phyloP scores from a whole-genome alignment of 768 basidiomycete species.

The Kwoniella shandongensis region DNA sequence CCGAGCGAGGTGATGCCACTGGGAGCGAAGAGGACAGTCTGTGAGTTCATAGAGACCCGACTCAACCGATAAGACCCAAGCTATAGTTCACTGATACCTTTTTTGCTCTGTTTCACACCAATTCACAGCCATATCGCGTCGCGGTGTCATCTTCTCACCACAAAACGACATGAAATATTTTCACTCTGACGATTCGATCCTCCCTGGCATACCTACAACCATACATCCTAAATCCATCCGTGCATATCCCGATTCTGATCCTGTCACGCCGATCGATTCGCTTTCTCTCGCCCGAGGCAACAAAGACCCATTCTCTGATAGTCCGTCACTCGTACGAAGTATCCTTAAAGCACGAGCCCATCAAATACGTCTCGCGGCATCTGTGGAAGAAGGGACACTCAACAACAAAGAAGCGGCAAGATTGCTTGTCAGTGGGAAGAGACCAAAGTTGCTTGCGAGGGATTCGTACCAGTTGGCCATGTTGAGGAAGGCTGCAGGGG shows the following conservation, averaged over 20 bases:
- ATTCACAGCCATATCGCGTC: constrained; percentile 14
- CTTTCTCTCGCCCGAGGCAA: constrained; percentile 13
- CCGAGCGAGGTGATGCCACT: constrained; percentile 26
- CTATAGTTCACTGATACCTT: neutral
- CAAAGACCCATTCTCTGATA: constrained; percentile 20
- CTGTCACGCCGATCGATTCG: constrained; percentile 15
- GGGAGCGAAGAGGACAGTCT: constrained; percentile 27
- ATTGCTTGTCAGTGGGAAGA: constrained; percentile 33
- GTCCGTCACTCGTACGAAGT: constrained; percentile 14
- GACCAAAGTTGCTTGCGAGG: constrained; percentile 35
- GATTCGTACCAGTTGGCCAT: constrained; percentile 44
- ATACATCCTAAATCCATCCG: constrained; percentile 31
- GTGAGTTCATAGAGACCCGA: constrained; percentile 20
- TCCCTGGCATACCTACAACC: constrained; percentile 12
- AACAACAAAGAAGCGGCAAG: constrained; percentile 49
- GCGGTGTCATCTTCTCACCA: constrained; percentile 38
- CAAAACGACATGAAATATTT: constrained; percentile 33
- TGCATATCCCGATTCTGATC: constrained; percentile 25
- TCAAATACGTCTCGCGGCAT: constrained; percentile 41
- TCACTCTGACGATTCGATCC: constrained; percentile 34
- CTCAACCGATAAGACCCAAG: neutral
- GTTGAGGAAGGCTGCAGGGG: constrained; percentile 25
- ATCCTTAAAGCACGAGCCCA: constrained; percentile 34
- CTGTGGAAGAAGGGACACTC: constrained; percentile 48
- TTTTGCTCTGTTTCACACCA: neutral